phyloP scores from a whole-genome alignment of 2,329 filamentous ascomycete genomes.

The Penicillium griseofulvum region DNA sequence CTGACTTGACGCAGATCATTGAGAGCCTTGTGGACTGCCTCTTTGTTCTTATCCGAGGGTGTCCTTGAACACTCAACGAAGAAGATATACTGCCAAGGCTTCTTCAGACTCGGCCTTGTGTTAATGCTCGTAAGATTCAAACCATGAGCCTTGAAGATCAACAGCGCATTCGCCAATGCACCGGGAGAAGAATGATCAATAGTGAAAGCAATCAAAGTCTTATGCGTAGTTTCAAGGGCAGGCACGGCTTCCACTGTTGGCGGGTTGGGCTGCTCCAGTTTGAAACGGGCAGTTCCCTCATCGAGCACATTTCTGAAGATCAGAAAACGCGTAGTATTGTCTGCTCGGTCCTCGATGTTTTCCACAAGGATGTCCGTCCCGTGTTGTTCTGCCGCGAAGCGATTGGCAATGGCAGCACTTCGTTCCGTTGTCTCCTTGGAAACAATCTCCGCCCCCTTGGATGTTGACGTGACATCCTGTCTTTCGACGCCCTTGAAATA shows the following conservation, averaged over 20 bases:
- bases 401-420: conserved; percentile 75
- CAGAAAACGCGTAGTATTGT: conserved; percentile 50
- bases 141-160: conserved; percentile 69
- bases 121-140: conserved; percentile 91
- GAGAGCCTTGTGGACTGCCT: conserved; percentile 33
- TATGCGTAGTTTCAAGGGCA: conserved; percentile 38
- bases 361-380: conserved; percentile 64
- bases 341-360: conserved; percentile 48
- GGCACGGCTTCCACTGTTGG: conserved; percentile 2
- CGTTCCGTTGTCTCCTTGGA: conserved; percentile 56
- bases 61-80: conserved; percentile 81
- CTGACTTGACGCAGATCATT: conserved; percentile 36
- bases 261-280: conserved; percentile 17
- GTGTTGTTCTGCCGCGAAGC: conserved; percentile 67
- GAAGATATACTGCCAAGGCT: conserved; percentile 88
- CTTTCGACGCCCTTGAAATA: conserved; percentile 73
- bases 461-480: conserved; percentile 82
- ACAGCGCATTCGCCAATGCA: conserved; percentile 76
- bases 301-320: conserved; percentile 40
- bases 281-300: conserved; percentile 22
- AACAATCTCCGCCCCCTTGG: conserved; percentile 75
- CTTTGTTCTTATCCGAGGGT: conserved; percentile 26
- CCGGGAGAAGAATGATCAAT: conserved; percentile 74
- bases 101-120: conserved; percentile 71
- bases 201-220: conserved; percentile 80